These are phyloP conservation scores for Cornus suecica DNA, from an alignment of 148 eudicot species.

Conservation along the genomic window DNA sequence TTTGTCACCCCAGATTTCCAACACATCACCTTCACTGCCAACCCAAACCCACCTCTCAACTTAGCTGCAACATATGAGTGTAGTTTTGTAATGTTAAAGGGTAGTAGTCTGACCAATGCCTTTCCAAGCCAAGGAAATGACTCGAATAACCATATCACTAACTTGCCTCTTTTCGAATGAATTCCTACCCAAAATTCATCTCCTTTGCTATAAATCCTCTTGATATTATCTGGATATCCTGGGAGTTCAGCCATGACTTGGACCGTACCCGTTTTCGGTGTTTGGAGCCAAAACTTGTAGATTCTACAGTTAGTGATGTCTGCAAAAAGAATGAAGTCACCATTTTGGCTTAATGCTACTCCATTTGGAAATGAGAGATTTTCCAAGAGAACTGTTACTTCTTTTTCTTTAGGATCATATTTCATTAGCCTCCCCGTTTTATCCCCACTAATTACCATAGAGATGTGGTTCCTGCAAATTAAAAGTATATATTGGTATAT, in stretches of 20 bases:
- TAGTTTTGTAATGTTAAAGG: slow-evolving; percentile 38
- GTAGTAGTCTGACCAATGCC: slow-evolving; percentile 36
- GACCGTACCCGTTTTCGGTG: slow-evolving; percentile 28
- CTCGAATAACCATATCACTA: slow-evolving; percentile 33
- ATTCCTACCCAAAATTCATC: slow-evolving; percentile 77
- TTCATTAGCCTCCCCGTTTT: slow-evolving; percentile 61
- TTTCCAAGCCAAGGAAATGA: slow-evolving; percentile 50
- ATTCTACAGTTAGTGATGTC: slow-evolving; percentile 61
- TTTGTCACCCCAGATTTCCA: slow-evolving; percentile 49
- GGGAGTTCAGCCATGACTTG: slow-evolving; percentile 45
- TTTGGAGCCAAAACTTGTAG: slow-evolving; percentile 43
- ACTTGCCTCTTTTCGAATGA: slow-evolving; percentile 36
- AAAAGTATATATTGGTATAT: too few species aligned
- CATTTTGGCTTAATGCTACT: slow-evolving; percentile 53
- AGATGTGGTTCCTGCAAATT: slow-evolving; percentile 46
- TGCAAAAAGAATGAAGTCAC: slow-evolving; percentile 43
- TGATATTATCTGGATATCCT: slow-evolving; percentile 59
- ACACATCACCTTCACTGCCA: slow-evolving; percentile 59
- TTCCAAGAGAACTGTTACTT: slow-evolving; percentile 37
- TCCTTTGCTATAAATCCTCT: slow-evolving; percentile 38
- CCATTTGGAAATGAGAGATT: slow-evolving; percentile 79
- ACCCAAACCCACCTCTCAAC: slow-evolving; percentile 39
- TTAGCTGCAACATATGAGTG: slow-evolving; percentile 23
- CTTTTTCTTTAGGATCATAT: slow-evolving; percentile 47
- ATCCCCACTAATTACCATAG: slow-evolving; percentile 53